phyloP scores from a whole-genome alignment of 1,139 yeast genomes.

The Spencermartinsiella ligniputridi region DNA sequence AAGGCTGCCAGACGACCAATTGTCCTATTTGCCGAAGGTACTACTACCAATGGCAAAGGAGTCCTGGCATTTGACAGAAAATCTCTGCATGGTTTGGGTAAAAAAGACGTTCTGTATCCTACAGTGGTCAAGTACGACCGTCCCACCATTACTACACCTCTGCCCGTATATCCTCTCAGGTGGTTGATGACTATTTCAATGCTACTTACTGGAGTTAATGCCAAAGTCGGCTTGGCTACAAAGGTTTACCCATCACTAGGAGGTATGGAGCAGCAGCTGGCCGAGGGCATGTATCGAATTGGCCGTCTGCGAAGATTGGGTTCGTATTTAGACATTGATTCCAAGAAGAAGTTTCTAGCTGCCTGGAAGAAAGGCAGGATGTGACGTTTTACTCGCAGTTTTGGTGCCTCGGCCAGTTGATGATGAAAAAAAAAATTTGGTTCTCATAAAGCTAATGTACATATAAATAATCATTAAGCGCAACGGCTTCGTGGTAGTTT shows the following conservation, averaged over 20 bases:
- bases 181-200: conserved; percentile 21
- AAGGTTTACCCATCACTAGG: conserved; percentile 16
- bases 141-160: conserved; percentile 24
- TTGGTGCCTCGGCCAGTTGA: too few relatives aligned
- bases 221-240: conserved; percentile 25
- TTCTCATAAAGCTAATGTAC: background rate
- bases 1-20: conserved; percentile 23
- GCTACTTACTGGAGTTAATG: conserved; percentile 19
- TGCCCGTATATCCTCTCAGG: conserved; percentile 18
- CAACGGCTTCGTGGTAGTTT: background rate
- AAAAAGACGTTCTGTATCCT: conserved; percentile 24
- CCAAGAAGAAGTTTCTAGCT: conserved; percentile 30
- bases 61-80: conserved; percentile 28
- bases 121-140: conserved; percentile 34
- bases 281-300: conserved; percentile 27
- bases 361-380: conserved; percentile 23
- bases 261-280: conserved; percentile 13
- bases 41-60: conserved; percentile 40
- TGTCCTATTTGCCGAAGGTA: conserved; percentile 37
- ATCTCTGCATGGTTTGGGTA: conserved; percentile 11
- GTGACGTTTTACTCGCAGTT: too few relatives aligned
- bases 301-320: conserved; percentile 36
- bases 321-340: conserved; percentile 25
- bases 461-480: background rate
- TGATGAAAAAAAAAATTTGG: too few relatives aligned